Evolutionary conservation across 78 protist genomes (phyloP).

Genomic region (Protostelium mycophagum): DNA sequence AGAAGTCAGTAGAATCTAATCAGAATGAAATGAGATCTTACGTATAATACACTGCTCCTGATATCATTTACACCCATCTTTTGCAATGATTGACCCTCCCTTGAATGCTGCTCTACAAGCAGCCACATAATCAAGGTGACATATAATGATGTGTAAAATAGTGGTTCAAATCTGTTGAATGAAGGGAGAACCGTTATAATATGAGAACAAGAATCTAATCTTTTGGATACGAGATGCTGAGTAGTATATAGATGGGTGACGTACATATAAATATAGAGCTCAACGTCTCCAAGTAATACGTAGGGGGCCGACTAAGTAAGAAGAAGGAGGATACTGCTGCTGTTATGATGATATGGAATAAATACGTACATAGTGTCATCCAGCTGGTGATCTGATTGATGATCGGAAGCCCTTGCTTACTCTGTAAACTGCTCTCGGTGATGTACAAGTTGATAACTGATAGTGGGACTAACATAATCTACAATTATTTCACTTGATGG

Average conservation of each 20-base stretch:
- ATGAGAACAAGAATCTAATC: too few species aligned
- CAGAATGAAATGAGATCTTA: constrained; percentile 10
- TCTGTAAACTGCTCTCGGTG: not conserved
- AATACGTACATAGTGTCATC: not conserved
- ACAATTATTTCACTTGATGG: not conserved
- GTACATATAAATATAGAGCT: constrained; percentile 10
- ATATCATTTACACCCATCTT: constrained; percentile 45
- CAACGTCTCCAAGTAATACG: constrained; percentile 25
- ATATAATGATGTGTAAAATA: constrained; percentile 14
- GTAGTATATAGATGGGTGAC: constrained; percentile 37
- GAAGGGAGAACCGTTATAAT: not conserved
- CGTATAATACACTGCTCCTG: constrained; percentile 53
- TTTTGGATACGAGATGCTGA: constrained; percentile 26
- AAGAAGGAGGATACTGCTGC: too few species aligned
- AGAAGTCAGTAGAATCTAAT: not conserved
- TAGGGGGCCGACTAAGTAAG: too few species aligned
- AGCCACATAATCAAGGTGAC: constrained; percentile 40
- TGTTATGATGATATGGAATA: too few species aligned
- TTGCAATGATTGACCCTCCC: not conserved
- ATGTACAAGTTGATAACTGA: not conserved
- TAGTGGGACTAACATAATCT: not conserved
- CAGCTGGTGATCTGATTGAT: not conserved
- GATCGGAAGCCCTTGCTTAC: not conserved
- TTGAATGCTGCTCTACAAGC: constrained; percentile 12
- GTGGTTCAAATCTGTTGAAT: constrained; percentile 8